Evolutionary conservation across 2,329 filamentous ascomycete species (phyloP).

Genomic region (Xylariaceae sp.): DNA sequence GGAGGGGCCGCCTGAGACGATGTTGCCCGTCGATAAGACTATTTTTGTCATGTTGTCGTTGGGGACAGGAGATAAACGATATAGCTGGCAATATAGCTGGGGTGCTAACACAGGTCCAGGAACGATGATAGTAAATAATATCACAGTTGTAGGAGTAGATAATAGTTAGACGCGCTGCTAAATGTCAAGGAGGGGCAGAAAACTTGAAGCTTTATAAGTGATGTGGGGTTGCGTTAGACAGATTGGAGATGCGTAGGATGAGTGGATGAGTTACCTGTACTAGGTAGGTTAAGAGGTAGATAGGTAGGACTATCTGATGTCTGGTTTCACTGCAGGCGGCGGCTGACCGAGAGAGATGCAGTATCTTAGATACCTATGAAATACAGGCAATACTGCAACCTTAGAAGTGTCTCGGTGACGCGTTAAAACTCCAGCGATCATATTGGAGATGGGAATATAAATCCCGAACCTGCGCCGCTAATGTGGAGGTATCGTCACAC

Average conservation of each 20-base stretch:
- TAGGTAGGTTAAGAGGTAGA: too few relatives aligned
- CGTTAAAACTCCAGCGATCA: neutral
- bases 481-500: slow-evolving; percentile 9
- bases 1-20: slow-evolving; percentile 81
- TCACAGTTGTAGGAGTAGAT: slow-evolving; percentile 3
- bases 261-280: too few relatives aligned
- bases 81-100: slow-evolving; percentile 1
- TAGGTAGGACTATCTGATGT: neutral
- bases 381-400: too few relatives aligned
- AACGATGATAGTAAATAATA: slow-evolving; percentile 2
- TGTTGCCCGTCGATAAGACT: slow-evolving; percentile 57
- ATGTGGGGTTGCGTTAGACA: slow-evolving; percentile 15
- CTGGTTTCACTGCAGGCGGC: slow-evolving; percentile 14
- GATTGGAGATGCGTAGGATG: neutral
- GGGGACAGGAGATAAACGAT: slow-evolving; percentile 1
- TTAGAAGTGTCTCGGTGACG: neutral
- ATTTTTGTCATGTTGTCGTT: slow-evolving; percentile 33
- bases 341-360: slow-evolving; percentile 3
- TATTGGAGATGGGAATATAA: neutral
- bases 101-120: slow-evolving; percentile 2
- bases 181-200: slow-evolving; percentile 16
- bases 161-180: slow-evolving; percentile 17
- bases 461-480: neutral
- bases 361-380: neutral
- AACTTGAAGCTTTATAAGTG: slow-evolving; percentile 24